A percentile compares a stretch with the other conserved stretches of the same genome.
Evolutionary conservation across 2,329 filamentous ascomycete genomes (phyloP).

Genomic region (Hypoxylon sp.): DNA sequence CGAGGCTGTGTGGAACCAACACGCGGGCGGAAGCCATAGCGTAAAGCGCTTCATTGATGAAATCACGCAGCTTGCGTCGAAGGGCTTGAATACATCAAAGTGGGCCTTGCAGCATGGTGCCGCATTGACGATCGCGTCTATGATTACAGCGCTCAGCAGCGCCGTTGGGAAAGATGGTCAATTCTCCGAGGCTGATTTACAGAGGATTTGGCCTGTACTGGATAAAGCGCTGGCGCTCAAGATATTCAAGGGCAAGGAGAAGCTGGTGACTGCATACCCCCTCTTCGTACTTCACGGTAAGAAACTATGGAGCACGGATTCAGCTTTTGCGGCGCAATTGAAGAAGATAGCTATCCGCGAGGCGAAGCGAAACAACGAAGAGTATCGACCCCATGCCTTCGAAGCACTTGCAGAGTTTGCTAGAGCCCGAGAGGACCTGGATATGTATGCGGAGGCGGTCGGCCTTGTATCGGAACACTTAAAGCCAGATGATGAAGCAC

Average conservation of each 20-base stretch:
- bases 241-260: slow-evolving; percentile 93
- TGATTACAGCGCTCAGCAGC: slow-evolving; percentile 74
- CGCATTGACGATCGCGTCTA: slow-evolving; percentile 83
- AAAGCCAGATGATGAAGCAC: slow-evolving; percentile 64
- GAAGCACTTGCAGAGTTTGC: slow-evolving; percentile 79
- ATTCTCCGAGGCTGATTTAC: slow-evolving; percentile 72
- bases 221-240: slow-evolving; percentile 88
- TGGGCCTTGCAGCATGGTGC: slow-evolving; percentile 94
- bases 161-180: slow-evolving; percentile 70
- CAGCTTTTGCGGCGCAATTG: slow-evolving; percentile 72
- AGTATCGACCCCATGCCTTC: slow-evolving; percentile 84
- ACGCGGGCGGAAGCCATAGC: slow-evolving; percentile 86
- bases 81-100: slow-evolving; percentile 81
- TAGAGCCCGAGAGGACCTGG: slow-evolving; percentile 75
- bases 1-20: slow-evolving; percentile 88
- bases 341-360: slow-evolving; percentile 88
- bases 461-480: slow-evolving; percentile 75
- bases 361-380: slow-evolving; percentile 91
- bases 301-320: slow-evolving; percentile 69
- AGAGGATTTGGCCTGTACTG: slow-evolving; percentile 83
- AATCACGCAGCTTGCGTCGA: slow-evolving; percentile 77
- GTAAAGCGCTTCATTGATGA: slow-evolving; percentile 88
- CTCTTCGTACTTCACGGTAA: slow-evolving; percentile 79
- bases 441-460: slow-evolving; percentile 77
- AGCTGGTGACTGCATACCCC: slow-evolving; percentile 83